Evolutionary conservation across 2,329 filamentous ascomycete genomes (phyloP), one percentile per base, ranked within the genome.

Genomic region (Colletotrichum gigasporum): DNA sequence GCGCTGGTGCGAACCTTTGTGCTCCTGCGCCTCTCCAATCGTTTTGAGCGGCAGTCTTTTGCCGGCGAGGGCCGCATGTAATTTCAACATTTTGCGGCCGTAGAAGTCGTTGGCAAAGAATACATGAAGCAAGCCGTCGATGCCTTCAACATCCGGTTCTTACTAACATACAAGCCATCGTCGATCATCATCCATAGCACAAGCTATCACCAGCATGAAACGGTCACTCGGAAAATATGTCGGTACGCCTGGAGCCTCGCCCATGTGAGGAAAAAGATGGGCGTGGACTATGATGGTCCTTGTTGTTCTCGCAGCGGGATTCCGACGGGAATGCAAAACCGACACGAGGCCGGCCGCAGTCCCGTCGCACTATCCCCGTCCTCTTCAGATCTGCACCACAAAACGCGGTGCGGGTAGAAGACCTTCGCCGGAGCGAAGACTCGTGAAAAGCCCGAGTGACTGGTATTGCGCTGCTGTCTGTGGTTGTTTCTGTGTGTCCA

Each of bases 221-320:
- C 14, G 14, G 44, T 60, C 30, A 37, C 30, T 12, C 4, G 2
- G 8, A 11, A 26, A 4, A 44, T 28, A 51, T 65, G 62, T 65
- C 69, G 82, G 81, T 80, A 73, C 82, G 73, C 80, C 74, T 69
- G 82, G 82, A 84, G 82, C 82, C 82, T 79, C 81, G 80, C 80
- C 80, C 77, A 76, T 75, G 82, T 83, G 69, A 72, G 57, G 70
- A 69, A 65, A 63, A 68, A 76, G 75, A 80, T 78, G 75, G 81
- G 75, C 81, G 75, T 72, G 82, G 82, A 84, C 82, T 84, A 84
- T 84, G 82, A 84, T 82, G 82, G 82, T 78, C 81, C 82, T 66
- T 65, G 72, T 75, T 71, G 55, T 70, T 84, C 77, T 84, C 70
- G 82, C 81, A 83, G 74, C 75, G 16, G 20, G 14, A 14, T 24